Evolutionary conservation across 2,329 filamentous ascomycete genomes (phyloP).

Genomic region (Ophiosphaerella narmari): DNA sequence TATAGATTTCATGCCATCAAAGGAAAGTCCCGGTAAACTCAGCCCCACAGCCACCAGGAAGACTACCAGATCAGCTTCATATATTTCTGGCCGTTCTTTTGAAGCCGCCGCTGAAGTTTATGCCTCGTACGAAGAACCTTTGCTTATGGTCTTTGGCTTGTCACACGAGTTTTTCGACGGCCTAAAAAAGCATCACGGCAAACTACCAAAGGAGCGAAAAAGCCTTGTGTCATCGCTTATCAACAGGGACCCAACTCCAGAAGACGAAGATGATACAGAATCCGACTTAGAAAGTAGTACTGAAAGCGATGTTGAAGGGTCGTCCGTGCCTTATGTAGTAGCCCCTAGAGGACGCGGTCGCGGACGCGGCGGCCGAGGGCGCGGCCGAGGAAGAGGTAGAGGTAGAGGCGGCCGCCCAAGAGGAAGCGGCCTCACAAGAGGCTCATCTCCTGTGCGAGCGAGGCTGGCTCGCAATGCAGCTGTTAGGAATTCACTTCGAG

Average conservation of each 20-base stretch:
- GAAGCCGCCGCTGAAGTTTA: conserved; percentile 35
- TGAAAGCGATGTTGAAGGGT: conserved; percentile 32
- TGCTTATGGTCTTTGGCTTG: conserved; percentile 43
- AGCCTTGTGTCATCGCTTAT: conserved; percentile 14
- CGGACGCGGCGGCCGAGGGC: conserved; percentile 35
- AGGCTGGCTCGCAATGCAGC: conserved; percentile 40
- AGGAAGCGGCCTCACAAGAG: conserved; percentile 22
- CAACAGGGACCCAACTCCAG: conserved; percentile 18
- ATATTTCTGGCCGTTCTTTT: conserved; percentile 39
- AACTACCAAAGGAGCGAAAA: conserved; percentile 31
- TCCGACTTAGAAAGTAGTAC: conserved; percentile 23
- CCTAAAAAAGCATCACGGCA: conserved; percentile 36
- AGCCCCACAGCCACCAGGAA: conserved; percentile 38
- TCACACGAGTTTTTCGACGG: conserved; percentile 38
- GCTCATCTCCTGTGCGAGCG: conserved; percentile 32
- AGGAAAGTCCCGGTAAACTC: conserved; percentile 28
- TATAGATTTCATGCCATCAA: conserved; percentile 29
- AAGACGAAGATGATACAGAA: conserved; percentile 24
- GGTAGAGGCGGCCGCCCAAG: conserved; percentile 37
- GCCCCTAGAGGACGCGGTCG: conserved; percentile 32
- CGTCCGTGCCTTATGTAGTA: conserved; percentile 20
- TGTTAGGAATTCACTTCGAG: conserved; percentile 41
- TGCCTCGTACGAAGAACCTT: conserved; percentile 37
- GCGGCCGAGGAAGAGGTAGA: conserved; percentile 33
- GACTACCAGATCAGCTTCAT: conserved; percentile 43